Conservation (phyloP, 1,284 basidiomycete genomes). For the Tausonia pullulans region DNA sequence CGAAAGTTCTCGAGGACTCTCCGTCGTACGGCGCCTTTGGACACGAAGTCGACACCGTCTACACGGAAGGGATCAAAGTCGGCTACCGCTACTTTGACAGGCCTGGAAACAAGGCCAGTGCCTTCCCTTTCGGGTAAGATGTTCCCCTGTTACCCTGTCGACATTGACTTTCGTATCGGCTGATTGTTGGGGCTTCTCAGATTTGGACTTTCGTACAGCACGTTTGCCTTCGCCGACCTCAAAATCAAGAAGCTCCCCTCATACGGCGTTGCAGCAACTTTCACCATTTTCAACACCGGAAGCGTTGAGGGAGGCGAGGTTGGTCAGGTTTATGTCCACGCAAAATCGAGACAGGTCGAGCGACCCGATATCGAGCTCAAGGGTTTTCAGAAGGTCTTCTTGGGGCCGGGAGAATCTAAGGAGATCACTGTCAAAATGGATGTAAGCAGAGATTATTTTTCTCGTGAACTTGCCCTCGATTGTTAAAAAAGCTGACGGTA, state of each 20-base stretch:
- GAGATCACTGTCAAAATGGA: slow-evolving; percentile 32
- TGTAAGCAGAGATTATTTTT: slow-evolving; percentile 37
- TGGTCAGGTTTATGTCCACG: slow-evolving; percentile 23
- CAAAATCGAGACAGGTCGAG: slow-evolving; percentile 5
- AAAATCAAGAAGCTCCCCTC: slow-evolving; percentile 2
- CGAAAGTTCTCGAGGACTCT: slow-evolving; percentile 29
- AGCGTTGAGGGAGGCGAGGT: slow-evolving; percentile 15
- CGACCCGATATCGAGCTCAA: slow-evolving; percentile 37
- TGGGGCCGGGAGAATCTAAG: slow-evolving; percentile 38
- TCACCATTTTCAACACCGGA: background rate
- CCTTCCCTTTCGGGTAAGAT: background rate
- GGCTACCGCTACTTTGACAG: slow-evolving; percentile 9
- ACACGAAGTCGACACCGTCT: slow-evolving; percentile 16
- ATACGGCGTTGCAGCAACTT: background rate
- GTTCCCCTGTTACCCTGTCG: slow-evolving; percentile 9
- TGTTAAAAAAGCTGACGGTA: too few species aligned
- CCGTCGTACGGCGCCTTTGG: slow-evolving; percentile 34
- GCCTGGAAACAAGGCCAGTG: too few species aligned
- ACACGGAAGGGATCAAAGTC: slow-evolving; percentile 15
- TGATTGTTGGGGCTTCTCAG: too few species aligned
- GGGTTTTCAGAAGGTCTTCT: slow-evolving; percentile 41
- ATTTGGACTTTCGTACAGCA: slow-evolving; percentile 46
- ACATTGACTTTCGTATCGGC: too few species aligned
- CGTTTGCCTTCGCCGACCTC: background rate
- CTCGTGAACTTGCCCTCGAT: too few species aligned